phyloP scores from a whole-genome alignment of 441 rosid species.

The Melastoma candidum region DNA sequence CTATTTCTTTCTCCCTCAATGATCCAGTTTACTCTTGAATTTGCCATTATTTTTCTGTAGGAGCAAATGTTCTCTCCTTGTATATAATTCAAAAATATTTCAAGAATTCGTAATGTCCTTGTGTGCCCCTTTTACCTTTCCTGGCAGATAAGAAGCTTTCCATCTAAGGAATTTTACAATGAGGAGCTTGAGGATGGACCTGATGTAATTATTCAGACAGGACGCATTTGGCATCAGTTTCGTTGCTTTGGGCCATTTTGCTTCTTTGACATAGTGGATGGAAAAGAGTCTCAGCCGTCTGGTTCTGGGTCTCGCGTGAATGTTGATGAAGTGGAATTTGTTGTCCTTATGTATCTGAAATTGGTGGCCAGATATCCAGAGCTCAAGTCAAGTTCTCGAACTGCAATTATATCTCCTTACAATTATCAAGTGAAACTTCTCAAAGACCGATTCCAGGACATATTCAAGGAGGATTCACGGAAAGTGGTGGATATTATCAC shows the following conservation, averaged over 20 bases:
- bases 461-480: slow-evolving; percentile 64
- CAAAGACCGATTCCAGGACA: slow-evolving; percentile 57
- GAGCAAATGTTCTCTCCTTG: background rate
- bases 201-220: slow-evolving; percentile 50
- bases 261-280: slow-evolving; percentile 81
- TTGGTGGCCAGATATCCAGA: slow-evolving; percentile 59
- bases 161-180: slow-evolving; percentile 76
- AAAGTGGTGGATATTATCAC: slow-evolving; percentile 78
- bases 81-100: background rate
- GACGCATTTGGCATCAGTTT: slow-evolving; percentile 69
- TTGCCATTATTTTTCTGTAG: too few species aligned
- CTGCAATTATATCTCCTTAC: slow-evolving; percentile 85
- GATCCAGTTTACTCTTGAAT: too few species aligned
- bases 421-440: slow-evolving; percentile 84
- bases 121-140: slow-evolving; percentile 8
- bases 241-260: slow-evolving; percentile 85
- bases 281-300: slow-evolving; percentile 70
- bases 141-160: slow-evolving; percentile 75
- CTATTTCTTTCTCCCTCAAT: too few species aligned
- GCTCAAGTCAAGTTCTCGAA: slow-evolving; percentile 77
- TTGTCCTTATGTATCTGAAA: slow-evolving; percentile 65
- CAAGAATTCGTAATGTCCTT: background rate
- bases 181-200: slow-evolving; percentile 77
- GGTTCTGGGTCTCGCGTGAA: slow-evolving; percentile 86
- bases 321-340: slow-evolving; percentile 74